Base-by-base conservation (phyloP, 2,329 filamentous ascomycete species). In the Davidsoniella australis region DNA sequence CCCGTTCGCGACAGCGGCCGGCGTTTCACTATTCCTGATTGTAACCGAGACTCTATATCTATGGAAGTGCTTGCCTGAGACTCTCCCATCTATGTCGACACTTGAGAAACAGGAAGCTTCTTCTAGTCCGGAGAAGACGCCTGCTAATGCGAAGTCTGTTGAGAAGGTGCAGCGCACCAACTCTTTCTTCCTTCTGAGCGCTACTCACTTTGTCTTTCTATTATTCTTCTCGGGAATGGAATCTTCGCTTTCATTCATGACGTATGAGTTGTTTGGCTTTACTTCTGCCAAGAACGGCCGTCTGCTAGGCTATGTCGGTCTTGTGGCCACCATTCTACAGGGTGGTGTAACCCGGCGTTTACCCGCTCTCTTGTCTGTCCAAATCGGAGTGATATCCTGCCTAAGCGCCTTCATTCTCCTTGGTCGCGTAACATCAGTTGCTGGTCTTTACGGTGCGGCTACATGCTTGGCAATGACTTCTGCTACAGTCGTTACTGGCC, bases 201-300 rank as follows among this genome's bases (percentile, higher is more conserved):
- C 81, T 1, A 80, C 85, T 0, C 91, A 98, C 64, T 82, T 96
- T 59, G 67, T 81, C 43, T 98, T 98, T 64, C 78, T 98, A 53
- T 78, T 98, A 10, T 94, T 94, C 66, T 98, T 98, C 66, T 94
- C 86, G 2, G 91, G 91, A 53, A 89, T 98, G 82, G 91, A 98
- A 62, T 96, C 94, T 64, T 94, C 87, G 1, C 74, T 98, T 2
- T 88, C 91, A 0, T 98, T 98, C 63, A 88, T 98, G 78, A 96
- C 89, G 0, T 94, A 91, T 58, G 89, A 94, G 48, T 75, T 98
- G 41, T 96, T 96, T 63, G 75, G 75, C 7, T 93, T 91, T 61
- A 76, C 72, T 9, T 82, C 87, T 1, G 75, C 78, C 41, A 75
- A 85, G 47, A 94, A 93, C 56, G 91, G 91, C 14, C 77, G 80